Conservation (phyloP, 768 basidiomycete genomes). For the Hygrocybe punicea region DNA sequence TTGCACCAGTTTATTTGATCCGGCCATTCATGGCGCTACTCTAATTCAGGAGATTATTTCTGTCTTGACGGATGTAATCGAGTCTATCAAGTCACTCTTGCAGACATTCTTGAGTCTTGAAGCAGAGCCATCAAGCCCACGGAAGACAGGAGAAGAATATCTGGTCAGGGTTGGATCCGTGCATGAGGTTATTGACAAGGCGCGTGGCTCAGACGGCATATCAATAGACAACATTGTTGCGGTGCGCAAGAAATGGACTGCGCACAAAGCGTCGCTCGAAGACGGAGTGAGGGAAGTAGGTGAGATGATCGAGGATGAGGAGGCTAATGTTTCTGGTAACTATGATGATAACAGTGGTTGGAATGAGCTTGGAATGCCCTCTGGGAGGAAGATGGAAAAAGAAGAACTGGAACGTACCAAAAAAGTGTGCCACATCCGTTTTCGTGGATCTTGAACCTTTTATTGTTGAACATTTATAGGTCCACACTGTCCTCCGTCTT, state of each 20-base stretch:
- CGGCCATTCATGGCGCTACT: slow-evolving; percentile 42
- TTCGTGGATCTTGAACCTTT: slow-evolving; percentile 3
- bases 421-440: slow-evolving; percentile 41
- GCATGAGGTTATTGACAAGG: slow-evolving; percentile 56
- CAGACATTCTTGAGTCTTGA: slow-evolving; percentile 43
- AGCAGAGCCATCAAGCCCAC: slow-evolving; percentile 5
- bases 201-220: slow-evolving; percentile 45
- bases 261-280: slow-evolving; percentile 53
- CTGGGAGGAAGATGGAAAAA: slow-evolving; percentile 42
- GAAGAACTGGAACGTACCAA: slow-evolving; percentile 56
- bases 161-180: slow-evolving; percentile 56
- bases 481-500: slow-evolving; percentile 58
- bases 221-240: slow-evolving; percentile 57
- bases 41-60: slow-evolving; percentile 44
- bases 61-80: slow-evolving; percentile 42
- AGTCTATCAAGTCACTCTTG: slow-evolving; percentile 43
- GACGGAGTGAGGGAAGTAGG: slow-evolving; percentile 60
- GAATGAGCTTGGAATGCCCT: slow-evolving; percentile 57
- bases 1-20: slow-evolving; percentile 45
- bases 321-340: slow-evolving; percentile 21
- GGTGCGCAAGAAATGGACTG: slow-evolving; percentile 49
- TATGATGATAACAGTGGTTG: slow-evolving; percentile 40
- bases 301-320: slow-evolving; percentile 47
- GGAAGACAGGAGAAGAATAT: slow-evolving; percentile 43
- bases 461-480: slow-evolving; percentile 33